Conservation (phyloP, 73 alveolate genomes). For the Effrenium voratum region DNA sequence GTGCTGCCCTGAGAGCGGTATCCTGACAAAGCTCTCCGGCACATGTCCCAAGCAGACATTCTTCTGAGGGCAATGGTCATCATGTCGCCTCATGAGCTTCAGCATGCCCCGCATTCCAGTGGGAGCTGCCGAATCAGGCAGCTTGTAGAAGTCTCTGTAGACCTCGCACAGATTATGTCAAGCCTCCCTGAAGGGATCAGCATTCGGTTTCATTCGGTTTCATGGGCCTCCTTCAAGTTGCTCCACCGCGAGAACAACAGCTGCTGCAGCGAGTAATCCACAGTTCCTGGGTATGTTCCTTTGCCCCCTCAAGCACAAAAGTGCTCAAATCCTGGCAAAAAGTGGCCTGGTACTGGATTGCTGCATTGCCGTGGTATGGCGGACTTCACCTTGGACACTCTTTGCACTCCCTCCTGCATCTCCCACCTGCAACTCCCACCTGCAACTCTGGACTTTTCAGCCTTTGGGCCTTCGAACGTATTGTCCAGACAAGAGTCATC, state of each 20-base stretch:
- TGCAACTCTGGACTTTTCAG: too few relatives aligned
- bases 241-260: constrained; percentile 82
- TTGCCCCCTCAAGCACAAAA: not conserved
- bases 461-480: too few relatives aligned
- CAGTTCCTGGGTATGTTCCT: not conserved
- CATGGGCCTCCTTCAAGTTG: constrained; percentile 56
- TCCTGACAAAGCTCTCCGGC: not conserved
- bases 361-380: constrained; percentile 89
- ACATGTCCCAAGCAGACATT: not conserved
- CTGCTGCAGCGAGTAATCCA: constrained; percentile 53
- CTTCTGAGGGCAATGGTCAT: not conserved
- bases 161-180: not conserved
- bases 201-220: not conserved
- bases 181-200: not conserved
- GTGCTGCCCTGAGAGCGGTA: constrained; percentile 68
- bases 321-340: not conserved
- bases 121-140: constrained; percentile 30
- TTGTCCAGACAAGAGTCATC: constrained; percentile 9
- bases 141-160: constrained; percentile 80
- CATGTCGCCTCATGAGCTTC: constrained; percentile 43
- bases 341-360: constrained; percentile 73
- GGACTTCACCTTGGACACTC: constrained; percentile 43
- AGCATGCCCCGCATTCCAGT: constrained; percentile 92
- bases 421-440: too few relatives aligned
- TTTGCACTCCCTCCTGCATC: not conserved